Evolutionary conservation across 306 rosid genomes (phyloP).

Genomic region (Lathyrus sativus): DNA sequence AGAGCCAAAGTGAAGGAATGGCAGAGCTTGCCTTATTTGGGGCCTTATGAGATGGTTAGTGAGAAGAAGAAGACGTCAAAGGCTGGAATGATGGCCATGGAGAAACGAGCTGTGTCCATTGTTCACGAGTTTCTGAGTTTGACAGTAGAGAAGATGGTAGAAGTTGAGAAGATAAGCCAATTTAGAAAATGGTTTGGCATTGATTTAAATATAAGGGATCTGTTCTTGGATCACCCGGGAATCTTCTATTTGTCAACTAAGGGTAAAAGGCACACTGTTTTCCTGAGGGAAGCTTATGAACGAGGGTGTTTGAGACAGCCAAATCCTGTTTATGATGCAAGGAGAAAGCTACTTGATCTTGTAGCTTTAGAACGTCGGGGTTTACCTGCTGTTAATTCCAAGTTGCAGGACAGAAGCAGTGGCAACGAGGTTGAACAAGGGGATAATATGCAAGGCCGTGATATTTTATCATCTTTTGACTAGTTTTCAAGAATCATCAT

Average conservation of each 20-base stretch:
- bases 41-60: slow-evolving; percentile 67
- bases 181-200: slow-evolving; percentile 65
- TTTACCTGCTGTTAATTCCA: slow-evolving; percentile 48
- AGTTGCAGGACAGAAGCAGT: slow-evolving; percentile 40
- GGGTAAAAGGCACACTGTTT: slow-evolving; percentile 86
- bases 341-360: slow-evolving; percentile 85
- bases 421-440: slow-evolving; percentile 40
- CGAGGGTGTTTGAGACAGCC: slow-evolving; percentile 73
- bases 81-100: slow-evolving; percentile 55
- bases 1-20: slow-evolving; percentile 89
- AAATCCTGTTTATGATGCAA: slow-evolving; percentile 75
- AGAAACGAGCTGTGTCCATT: slow-evolving; percentile 79
- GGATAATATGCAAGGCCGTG: slow-evolving; percentile 29
- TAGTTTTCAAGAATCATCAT: neutral
- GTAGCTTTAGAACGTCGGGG: slow-evolving; percentile 67
- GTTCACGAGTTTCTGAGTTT: slow-evolving; percentile 87
- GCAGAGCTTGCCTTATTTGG: slow-evolving; percentile 72
- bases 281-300: slow-evolving; percentile 92
- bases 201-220: slow-evolving; percentile 71
- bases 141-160: slow-evolving; percentile 93
- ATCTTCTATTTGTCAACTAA: slow-evolving; percentile 84
- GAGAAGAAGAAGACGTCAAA: slow-evolving; percentile 54
- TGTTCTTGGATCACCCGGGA: slow-evolving; percentile 84
- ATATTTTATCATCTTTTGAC: slow-evolving; percentile 37
- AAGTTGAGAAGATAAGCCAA: slow-evolving; percentile 78